Evolutionary conservation across 352 stramenopile species (phyloP).

Genomic region (Pythium oligandrum): DNA sequence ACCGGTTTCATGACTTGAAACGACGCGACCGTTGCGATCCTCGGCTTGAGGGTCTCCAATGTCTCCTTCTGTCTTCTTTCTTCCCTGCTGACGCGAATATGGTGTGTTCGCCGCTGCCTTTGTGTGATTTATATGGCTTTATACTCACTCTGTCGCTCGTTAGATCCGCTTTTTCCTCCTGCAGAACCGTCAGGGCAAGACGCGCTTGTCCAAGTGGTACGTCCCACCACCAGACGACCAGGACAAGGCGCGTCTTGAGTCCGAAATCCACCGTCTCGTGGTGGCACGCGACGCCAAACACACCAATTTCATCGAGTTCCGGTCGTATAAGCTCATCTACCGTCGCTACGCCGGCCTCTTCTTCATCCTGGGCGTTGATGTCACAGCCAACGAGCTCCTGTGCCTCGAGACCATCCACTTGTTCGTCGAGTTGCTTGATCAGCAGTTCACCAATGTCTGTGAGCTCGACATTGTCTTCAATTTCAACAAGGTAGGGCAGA

Average conservation of each 20-base stretch:
- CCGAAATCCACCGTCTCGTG: slow-evolving; percentile 90
- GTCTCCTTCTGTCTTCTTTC: no score
- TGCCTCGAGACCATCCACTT: slow-evolving; percentile 98
- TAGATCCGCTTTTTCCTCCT: slow-evolving; percentile 98
- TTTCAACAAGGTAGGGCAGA: slow-evolving; percentile 83
- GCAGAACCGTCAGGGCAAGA: slow-evolving; percentile 99
- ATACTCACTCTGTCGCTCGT: no score
- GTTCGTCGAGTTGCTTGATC: slow-evolving; percentile 98
- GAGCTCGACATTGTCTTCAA: slow-evolving; percentile 97
- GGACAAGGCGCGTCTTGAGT: slow-evolving; percentile 81
- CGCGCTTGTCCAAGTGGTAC: slow-evolving; percentile 99
- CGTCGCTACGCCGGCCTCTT: slow-evolving; percentile 97
- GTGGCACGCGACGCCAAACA: slow-evolving; percentile 86
- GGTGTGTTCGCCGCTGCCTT: no score
- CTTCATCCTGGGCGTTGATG: slow-evolving; percentile 96
- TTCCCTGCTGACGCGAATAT: no score
- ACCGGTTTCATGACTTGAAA: no score
- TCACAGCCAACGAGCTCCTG: slow-evolving; percentile 96
- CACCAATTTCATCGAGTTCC: slow-evolving; percentile 97
- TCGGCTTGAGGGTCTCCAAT: no score
- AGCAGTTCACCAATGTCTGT: slow-evolving; percentile 98
- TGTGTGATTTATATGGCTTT: no score
- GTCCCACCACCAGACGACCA: slow-evolving; percentile 78
- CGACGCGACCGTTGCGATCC: no score
- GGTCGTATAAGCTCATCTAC: slow-evolving; percentile 99